A percentile compares a stretch with the other conserved stretches of the same genome.
phyloP scores from a whole-genome alignment of 495 filamentous ascomycete species.

The Margaritispora aquatica region DNA sequence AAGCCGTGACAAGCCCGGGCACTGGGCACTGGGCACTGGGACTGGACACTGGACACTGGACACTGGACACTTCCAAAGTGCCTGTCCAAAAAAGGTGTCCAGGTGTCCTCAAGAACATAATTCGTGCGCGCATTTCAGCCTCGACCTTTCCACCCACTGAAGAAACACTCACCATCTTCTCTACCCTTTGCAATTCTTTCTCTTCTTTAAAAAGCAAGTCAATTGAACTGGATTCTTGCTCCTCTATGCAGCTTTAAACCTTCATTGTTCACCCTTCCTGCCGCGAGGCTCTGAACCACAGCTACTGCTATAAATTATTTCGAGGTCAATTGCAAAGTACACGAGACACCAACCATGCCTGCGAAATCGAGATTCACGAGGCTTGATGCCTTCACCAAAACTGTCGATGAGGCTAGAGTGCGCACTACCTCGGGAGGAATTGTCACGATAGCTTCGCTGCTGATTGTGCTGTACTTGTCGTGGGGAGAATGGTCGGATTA shows the following conservation, averaged over 20 bases:
- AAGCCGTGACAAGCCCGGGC: not conserved
- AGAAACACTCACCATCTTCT: too few relatives aligned
- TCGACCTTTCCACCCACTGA: not conserved
- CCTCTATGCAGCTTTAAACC: conserved; percentile 21
- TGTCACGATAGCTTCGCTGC: conserved; percentile 82
- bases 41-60: too few relatives aligned
- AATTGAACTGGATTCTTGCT: conserved; percentile 5
- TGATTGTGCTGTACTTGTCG: conserved; percentile 80
- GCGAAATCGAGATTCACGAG: conserved; percentile 82
- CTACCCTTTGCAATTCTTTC: not conserved
- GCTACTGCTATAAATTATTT: not conserved
- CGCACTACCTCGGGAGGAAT: conserved; percentile 96
- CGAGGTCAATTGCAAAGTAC: not conserved
- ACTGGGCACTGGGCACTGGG: not conserved
- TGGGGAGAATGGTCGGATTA: conserved; percentile 98
- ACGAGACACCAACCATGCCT: conserved; percentile 38
- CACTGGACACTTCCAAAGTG: too few relatives aligned
- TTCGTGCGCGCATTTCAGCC: not conserved
- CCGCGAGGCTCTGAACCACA: conserved; percentile 12
- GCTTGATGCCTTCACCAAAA: conserved; percentile 98
- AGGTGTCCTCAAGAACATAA: not conserved
- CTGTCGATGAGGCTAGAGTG: conserved; percentile 94
- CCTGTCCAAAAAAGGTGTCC: not conserved
- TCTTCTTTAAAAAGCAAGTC: conserved; percentile 5
- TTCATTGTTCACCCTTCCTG: conserved; percentile 3